These are phyloP conservation scores for Paxillus rubicundulus DNA, from an alignment of 768 basidiomycete genomes.

Conservation along the genomic window DNA sequence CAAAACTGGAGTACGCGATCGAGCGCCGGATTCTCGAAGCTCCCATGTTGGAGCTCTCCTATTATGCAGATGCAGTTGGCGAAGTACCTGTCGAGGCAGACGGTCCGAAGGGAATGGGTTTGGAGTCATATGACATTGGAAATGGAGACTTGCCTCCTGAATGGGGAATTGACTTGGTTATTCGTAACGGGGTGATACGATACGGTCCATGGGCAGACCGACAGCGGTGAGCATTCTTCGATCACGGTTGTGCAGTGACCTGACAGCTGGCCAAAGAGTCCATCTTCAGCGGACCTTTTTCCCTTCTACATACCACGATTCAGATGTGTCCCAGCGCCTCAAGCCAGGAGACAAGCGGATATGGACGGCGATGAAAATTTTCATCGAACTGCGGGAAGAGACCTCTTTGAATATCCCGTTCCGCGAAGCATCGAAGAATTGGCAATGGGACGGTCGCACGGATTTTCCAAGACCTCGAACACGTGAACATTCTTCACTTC, in stretches of 20 bases:
- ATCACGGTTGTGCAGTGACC: background rate
- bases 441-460: constrained; percentile 80
- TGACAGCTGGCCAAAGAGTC: constrained; percentile 40
- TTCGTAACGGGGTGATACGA: constrained; percentile 70
- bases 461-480: constrained; percentile 50
- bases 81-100: constrained; percentile 51
- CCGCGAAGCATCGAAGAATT: constrained; percentile 92
- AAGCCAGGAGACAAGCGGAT: constrained; percentile 75
- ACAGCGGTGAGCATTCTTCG: constrained; percentile 57
- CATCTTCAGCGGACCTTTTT: constrained; percentile 83
- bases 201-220: constrained; percentile 98
- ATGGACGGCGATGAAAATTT: constrained; percentile 79
- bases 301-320: constrained; percentile 72
- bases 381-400: constrained; percentile 75
- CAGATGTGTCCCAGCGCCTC: constrained; percentile 53
- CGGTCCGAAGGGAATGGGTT: constrained; percentile 29
- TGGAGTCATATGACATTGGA: constrained; percentile 66
- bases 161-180: constrained; percentile 86
- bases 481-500: constrained; percentile 70
- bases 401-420: constrained; percentile 85
- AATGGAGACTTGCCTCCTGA: constrained; percentile 89
- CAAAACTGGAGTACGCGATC: constrained; percentile 78
- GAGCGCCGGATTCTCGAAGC: constrained; percentile 82
- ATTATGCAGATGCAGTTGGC: constrained; percentile 85
- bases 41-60: constrained; percentile 72